Conservation (phyloP, 2,329 filamentous ascomycete species). For the Pseudogymnoascus sp. region DNA sequence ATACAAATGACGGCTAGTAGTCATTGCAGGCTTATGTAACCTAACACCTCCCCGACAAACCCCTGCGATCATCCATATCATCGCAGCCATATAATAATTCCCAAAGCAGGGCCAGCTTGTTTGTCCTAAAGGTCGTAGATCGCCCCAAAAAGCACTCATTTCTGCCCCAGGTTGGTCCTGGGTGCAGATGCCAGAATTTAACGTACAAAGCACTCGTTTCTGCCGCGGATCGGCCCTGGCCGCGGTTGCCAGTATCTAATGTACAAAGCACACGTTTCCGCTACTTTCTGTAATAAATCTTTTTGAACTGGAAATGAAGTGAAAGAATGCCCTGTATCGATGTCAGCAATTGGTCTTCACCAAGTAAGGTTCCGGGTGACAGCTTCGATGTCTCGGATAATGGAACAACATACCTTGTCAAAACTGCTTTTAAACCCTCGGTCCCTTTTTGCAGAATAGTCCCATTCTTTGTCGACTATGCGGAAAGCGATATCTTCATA, state of each 20-base stretch:
- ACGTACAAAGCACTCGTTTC: not conserved
- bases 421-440: conserved; percentile 94
- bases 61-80: conserved; percentile 1
- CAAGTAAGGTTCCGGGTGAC: not conserved
- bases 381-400: not conserved
- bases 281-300: conserved; percentile 55
- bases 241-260: not conserved
- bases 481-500: conserved; percentile 97
- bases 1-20: not conserved
- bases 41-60: not conserved
- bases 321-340: conserved; percentile 74
- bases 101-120: not conserved
- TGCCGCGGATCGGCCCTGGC: conserved; percentile 11
- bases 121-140: not conserved
- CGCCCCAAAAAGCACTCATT: not conserved
- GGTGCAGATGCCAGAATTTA: not conserved
- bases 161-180: not conserved
- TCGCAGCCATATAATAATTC: not conserved
- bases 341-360: not conserved
- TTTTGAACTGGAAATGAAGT: conserved; percentile 97
- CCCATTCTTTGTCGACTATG: conserved; percentile 98
- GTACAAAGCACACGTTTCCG: conserved; percentile 7
- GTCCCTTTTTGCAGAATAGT: conserved; percentile 92
- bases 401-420: conserved; percentile 68
- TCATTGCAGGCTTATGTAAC: conserved; percentile 1